phyloP scores from a whole-genome alignment of 352 stramenopile species.

The Nothophytophthora sp. region DNA sequence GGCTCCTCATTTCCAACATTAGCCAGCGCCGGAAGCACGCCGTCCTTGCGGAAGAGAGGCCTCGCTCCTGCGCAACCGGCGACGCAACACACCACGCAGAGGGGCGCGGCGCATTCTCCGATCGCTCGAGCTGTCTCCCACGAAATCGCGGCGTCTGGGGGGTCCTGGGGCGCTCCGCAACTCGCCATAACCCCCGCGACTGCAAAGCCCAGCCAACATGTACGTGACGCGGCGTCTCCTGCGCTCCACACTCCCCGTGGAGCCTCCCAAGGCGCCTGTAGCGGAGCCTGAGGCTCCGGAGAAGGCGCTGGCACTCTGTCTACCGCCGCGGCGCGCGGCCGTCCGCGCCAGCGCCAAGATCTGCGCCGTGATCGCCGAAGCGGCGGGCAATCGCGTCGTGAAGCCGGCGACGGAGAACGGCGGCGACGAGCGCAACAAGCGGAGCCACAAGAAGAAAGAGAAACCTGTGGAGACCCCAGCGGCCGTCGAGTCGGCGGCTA shows the following conservation, averaged over 20 bases:
- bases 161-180: too few species aligned
- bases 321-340: constrained; percentile 13
- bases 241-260: constrained; percentile 48
- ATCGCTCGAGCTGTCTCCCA: too few species aligned
- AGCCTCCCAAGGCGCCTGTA: not conserved
- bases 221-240: constrained; percentile 67
- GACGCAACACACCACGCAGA: too few species aligned
- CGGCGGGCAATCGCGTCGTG: not conserved
- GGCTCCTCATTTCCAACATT: too few species aligned
- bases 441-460: constrained; percentile 26
- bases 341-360: constrained; percentile 21
- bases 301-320: not conserved
- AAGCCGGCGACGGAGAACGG: constrained; percentile 3
- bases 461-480: not conserved
- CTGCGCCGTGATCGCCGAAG: constrained; percentile 7
- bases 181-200: too few species aligned
- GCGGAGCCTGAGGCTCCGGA: not conserved
- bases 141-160: too few species aligned
- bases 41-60: too few species aligned
- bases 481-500: not conserved
- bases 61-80: too few species aligned
- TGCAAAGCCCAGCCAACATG: too few species aligned
- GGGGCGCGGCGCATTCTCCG: too few species aligned
- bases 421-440: constrained; percentile 19
- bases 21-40: too few species aligned